phyloP scores from a whole-genome alignment of 2,329 filamentous ascomycete genomes.

The Beauveria sp. region DNA sequence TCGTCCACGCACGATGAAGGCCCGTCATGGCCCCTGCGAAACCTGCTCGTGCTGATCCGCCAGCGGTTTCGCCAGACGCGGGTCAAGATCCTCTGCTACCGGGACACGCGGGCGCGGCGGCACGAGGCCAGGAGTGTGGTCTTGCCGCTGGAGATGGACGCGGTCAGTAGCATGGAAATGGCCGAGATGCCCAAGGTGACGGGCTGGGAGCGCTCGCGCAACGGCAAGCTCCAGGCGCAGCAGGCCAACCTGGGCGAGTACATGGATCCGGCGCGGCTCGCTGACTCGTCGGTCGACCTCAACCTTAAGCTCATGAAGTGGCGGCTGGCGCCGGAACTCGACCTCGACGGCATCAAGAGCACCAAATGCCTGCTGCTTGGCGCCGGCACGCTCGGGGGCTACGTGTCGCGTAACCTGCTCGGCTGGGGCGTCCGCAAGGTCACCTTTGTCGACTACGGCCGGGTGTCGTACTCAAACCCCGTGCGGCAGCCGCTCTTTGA shows the following conservation, averaged over 20 bases:
- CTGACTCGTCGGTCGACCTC: constrained; percentile 89
- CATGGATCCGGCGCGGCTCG: constrained; percentile 81
- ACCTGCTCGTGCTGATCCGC: constrained; percentile 76
- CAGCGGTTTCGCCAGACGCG: constrained; percentile 71
- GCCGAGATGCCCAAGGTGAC: constrained; percentile 76
- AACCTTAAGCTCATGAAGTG: constrained; percentile 99
- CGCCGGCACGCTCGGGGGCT: constrained; percentile 86
- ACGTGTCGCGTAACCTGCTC: constrained; percentile 85
- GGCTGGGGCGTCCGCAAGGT: constrained; percentile 95
- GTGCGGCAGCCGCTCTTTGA: constrained; percentile 89
- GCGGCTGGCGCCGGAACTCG: constrained; percentile 81
- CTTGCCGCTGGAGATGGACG: constrained; percentile 54
- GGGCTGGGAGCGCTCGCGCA: constrained; percentile 83
- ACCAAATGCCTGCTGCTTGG: constrained; percentile 87
- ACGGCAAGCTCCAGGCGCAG: constrained; percentile 69
- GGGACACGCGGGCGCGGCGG: constrained; percentile 69
- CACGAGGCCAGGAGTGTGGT: constrained; percentile 79
- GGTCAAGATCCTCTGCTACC: constrained; percentile 82
- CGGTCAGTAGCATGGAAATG: constrained; percentile 34
- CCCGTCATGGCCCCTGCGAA: constrained; percentile 88
- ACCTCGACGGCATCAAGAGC: constrained; percentile 81
- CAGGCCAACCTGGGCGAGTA: constrained; percentile 82
- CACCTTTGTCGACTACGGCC: constrained; percentile 90
- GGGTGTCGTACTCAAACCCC: constrained; percentile 92
- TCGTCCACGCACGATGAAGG: constrained; percentile 83